Conservation (phyloP, 345 rosid genomes). For the Moricandia moricandioides region DNA sequence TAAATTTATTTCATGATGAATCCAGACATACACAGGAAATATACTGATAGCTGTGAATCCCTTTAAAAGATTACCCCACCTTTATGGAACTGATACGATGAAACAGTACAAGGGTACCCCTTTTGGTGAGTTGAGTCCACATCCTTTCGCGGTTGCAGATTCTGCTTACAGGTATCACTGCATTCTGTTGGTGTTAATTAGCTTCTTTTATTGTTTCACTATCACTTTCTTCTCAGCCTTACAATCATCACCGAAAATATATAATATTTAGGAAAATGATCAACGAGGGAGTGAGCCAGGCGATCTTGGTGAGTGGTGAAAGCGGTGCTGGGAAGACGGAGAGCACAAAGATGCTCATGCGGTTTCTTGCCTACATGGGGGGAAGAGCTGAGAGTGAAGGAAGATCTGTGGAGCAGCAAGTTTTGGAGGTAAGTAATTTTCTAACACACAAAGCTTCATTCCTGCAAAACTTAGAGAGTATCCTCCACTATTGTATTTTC, state of each 20-base stretch:
- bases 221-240: slow-evolving; percentile 6
- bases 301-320: slow-evolving; percentile 97
- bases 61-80: slow-evolving; percentile 77
- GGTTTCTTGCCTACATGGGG: slow-evolving; percentile 92
- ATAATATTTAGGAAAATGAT: slow-evolving; percentile 71
- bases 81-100: slow-evolving; percentile 79
- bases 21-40: slow-evolving; percentile 92
- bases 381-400: slow-evolving; percentile 80
- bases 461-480: slow-evolving; percentile 1
- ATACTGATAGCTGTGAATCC: slow-evolving; percentile 98
- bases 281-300: slow-evolving; percentile 79
- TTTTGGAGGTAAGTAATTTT: slow-evolving; percentile 65
- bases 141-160: slow-evolving; percentile 97
- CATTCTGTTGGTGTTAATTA: background rate
- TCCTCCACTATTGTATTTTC: background rate
- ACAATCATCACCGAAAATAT: slow-evolving; percentile 1
- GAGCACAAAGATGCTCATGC: slow-evolving; percentile 97
- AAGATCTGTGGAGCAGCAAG: slow-evolving; percentile 91
- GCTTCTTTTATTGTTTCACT: slow-evolving; percentile 6
- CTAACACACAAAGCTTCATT: background rate
- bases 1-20: background rate
- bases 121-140: slow-evolving; percentile 91
- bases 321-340: slow-evolving; percentile 99
- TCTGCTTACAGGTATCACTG: slow-evolving; percentile 76
- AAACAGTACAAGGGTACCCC: slow-evolving; percentile 78